These are phyloP conservation scores for Penicillium rolfsii DNA, from an alignment of 2,329 filamentous ascomycete species.

Conservation along the genomic window DNA sequence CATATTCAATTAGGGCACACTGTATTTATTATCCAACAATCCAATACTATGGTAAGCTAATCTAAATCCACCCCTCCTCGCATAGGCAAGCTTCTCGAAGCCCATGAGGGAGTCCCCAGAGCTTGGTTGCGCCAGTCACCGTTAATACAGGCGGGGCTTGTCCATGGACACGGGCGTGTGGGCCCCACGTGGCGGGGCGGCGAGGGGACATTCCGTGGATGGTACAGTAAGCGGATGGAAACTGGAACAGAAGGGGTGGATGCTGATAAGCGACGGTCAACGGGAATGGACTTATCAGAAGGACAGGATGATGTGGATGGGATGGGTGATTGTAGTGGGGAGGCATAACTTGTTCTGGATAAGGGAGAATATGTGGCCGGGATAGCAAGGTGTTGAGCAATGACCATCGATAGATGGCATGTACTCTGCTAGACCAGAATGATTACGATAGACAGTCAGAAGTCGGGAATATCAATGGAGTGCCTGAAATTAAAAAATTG, in stretches of 20 bases:
- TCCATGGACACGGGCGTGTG: conserved; percentile 10
- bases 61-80: neutral
- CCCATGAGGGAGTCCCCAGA: neutral
- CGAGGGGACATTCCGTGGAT: conserved; percentile 6
- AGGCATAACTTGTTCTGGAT: neutral
- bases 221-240: neutral
- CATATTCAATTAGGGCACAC: too few species aligned
- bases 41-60: too few species aligned
- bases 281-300: neutral
- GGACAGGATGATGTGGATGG: neutral
- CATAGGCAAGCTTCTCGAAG: conserved; percentile 7
- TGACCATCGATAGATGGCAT: too few species aligned
- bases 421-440: neutral
- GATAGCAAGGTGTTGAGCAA: too few species aligned
- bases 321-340: neutral
- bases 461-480: too few species aligned
- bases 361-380: neutral
- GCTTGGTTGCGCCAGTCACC: conserved; percentile 3
- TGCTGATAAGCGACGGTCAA: neutral
- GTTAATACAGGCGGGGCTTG: neutral
- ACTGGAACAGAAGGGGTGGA: too few species aligned
- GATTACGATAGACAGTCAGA: neutral
- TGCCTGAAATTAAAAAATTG: neutral
- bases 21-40: too few species aligned
- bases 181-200: conserved; percentile 15